Base-by-base conservation (phyloP, 2,329 filamentous ascomycete species). In the Neofusicoccum ribis region DNA sequence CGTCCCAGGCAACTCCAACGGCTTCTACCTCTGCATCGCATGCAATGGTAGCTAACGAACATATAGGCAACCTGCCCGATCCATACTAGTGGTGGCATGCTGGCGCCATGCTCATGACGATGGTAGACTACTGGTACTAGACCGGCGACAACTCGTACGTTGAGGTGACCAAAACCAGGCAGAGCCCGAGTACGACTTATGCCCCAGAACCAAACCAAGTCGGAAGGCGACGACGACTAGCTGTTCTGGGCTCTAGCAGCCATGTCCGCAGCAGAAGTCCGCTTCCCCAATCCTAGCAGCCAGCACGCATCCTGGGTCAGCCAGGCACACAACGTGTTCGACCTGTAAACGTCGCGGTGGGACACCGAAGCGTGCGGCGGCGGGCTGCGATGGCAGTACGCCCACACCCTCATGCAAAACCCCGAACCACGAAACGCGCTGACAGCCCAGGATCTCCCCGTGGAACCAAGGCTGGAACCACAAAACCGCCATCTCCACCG, bases 81-180 rank as follows among this genome's bases (percentile, higher is more conserved):
- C 85, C 85, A 17, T 84, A 85, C 69, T 85, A 84, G 73, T 86
- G 83, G 83, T 93, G 88, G 91, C 89, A 91, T 77, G 89, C 83
- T 9, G 91, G 91, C 62, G 90, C 90, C 65, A 87, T 93, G 81
- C 86, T 51, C 50, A 56, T 64, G 50, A 49, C 27, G 8, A 80
- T 95, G 68, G 83, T 96, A 60, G 91, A 95, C 71, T 95, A 95
- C 75, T 95, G 91, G 91, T 91, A 89, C 73, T 91, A 92, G 74
- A 94, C 91, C 0, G 88, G 88, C 23, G 91, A 94, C 72, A 79
- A 83, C 4, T 83, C 83, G 43, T 95, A 91, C 79, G 93, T 93
- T 73, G 80, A 88, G 12, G 79, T 91, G 46, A 85, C 87, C 17
- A 84, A 83, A 43, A 71, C 66, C 74, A 77, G 47, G 71, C 76